Evolutionary conservation across 2,329 filamentous ascomycete genomes (phyloP), one percentile per base, ranked within the genome.

Genomic region (Xylogone sp.): DNA sequence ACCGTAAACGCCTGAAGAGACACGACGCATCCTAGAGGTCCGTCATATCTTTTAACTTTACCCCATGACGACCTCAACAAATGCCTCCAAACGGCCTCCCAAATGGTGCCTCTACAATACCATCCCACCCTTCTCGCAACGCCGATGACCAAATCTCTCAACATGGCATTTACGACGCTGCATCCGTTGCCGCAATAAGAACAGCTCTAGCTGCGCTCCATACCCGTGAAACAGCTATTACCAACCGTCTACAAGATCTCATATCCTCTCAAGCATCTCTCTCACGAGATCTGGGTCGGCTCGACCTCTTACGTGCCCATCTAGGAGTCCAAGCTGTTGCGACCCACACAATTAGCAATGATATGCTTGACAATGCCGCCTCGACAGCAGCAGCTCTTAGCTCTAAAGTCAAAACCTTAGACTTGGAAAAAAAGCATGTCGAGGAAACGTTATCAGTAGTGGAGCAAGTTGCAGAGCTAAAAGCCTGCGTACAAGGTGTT

Each of bases 391-490:
- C 85, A 49, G 83, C 89, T 51, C 87, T 97, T 57, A 96, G 91
- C 50, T 84, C 84, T 64, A 88, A 91, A 49, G 94, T 99, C 51
- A 91, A 89, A 67, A 80, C 84, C 58, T 81, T 99, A 29, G 94
- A 99, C 66, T 78, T 90, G 51, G 93, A 99, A 71, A 96, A 97
- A 75, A 85, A 85, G 53, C 83, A 91, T 22, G 93, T 99, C 8
- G 92, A 94, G 68, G 86, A 91, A 47, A 97, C 94, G 0, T 75
- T 99, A 52, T 81, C 87, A 8, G 91, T 97, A 2, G 94, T 97
- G 10, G 93, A 97, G 70, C 92, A 97, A 72, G 93, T 99, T 13
- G 88, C 90, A 4, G 94, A 99, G 76, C 85, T 99, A 58, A 97
- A 97, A 72, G 89, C 94, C 8, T 99, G 94, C 67, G 90, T 97